These are phyloP conservation scores for Acanthamoeba royreba DNA, from an alignment of 208 protist species.

Conservation along the genomic window DNA sequence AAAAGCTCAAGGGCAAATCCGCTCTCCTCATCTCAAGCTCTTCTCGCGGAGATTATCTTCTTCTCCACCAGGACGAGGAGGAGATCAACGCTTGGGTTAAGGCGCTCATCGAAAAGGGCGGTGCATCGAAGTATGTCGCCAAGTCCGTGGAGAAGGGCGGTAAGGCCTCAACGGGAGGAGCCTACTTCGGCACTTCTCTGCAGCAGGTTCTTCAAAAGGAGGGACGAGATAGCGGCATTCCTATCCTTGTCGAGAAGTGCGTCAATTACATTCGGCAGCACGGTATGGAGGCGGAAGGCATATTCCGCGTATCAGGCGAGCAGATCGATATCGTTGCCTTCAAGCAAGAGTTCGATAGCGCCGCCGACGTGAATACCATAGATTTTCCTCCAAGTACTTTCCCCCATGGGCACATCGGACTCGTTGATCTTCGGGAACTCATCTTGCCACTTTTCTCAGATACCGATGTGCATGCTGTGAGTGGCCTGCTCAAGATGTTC, in stretches of 20 bases:
- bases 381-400: background rate
- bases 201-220: background rate
- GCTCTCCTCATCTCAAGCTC: background rate
- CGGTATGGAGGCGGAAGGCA: background rate
- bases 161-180: background rate
- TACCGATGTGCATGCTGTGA: background rate
- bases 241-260: background rate
- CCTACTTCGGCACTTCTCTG: background rate
- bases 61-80: background rate
- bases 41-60: background rate
- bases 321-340: background rate
- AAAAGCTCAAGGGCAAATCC: background rate
- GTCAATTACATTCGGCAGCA: background rate
- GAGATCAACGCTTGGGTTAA: background rate
- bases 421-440: too few species aligned
- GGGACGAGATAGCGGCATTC: background rate
- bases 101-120: background rate
- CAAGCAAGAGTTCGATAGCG: background rate
- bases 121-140: background rate
- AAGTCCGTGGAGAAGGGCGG: background rate
- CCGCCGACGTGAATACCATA: background rate
- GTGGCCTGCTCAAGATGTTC: background rate
- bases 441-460: background rate
- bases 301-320: background rate
- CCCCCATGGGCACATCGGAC: too few species aligned